Evolutionary conservation across 441 rosid genomes (phyloP).

Genomic region (Adansonia grandidieri): DNA sequence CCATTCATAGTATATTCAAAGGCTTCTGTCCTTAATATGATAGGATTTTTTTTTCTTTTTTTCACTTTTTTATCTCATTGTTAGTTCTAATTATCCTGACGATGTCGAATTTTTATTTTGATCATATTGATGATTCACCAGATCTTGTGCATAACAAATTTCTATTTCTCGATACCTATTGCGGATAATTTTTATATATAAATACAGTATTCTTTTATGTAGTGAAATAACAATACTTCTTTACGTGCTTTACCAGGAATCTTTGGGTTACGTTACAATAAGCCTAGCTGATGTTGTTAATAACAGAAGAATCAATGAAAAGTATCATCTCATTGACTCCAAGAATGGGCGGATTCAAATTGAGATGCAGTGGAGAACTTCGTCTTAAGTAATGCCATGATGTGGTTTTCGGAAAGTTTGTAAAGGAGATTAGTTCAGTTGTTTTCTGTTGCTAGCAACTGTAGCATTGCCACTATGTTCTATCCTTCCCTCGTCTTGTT

Average conservation of each 20-base stretch:
- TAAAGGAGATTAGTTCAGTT: not conserved
- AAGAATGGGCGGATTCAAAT: conserved; percentile 70
- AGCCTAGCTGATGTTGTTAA: conserved; percentile 59
- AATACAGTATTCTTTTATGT: not conserved
- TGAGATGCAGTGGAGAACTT: conserved; percentile 78
- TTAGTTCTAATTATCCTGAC: not conserved
- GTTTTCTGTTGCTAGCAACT: conserved; percentile 2
- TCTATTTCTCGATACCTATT: not conserved
- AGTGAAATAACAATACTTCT: not conserved
- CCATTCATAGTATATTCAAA: too few relatives aligned
- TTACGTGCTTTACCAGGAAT: conserved; percentile 46
- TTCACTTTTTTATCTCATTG: not conserved
- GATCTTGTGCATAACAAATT: not conserved
- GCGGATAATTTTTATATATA: not conserved
- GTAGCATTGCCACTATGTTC: not conserved
- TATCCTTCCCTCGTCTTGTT: not conserved
- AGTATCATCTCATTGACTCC: conserved; percentile 70
- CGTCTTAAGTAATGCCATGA: too few relatives aligned
- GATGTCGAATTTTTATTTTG: not conserved
- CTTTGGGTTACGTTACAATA: conserved; percentile 57
- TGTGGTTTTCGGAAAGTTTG: conserved; percentile 5
- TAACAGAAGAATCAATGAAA: conserved; percentile 68
- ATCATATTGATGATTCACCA: not conserved
- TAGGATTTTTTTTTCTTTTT: too few relatives aligned
- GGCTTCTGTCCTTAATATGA: too few relatives aligned